Base-by-base conservation (phyloP, 345 rosid species). In the thale cress (Arabidopsis thaliana) region DNA sequence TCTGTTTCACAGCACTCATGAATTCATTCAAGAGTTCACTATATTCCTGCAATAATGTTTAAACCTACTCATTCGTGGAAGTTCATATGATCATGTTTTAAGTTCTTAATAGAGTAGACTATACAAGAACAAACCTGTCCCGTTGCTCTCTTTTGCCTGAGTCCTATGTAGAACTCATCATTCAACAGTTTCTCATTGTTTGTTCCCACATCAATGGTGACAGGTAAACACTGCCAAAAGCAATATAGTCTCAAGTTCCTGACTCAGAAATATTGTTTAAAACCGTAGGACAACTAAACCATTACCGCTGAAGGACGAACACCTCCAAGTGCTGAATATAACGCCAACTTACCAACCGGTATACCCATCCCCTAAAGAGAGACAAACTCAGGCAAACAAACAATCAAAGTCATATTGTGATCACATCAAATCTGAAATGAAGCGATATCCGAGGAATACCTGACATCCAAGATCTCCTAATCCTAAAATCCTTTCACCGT, bases 391-490 rank as follows among this genome's bases (percentile, higher is more conserved):
- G 49, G 40, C 12, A 22, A 59, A 59, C 65, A 38, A 59, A 23
- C 6, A 10, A 59, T 3, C n/a, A 11, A 60, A 60, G 65, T 22
- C 22, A 20, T 25, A 30, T 30, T 13, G 11, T 50, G 20, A 59
- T 60, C 69, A 44, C 28, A 59, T 50, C 13, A 69, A 22, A 55
- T 32, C 34, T 44, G 0, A 25, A 65, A 41, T 7, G 49, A 77
- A 63, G 38, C 2, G 23, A 55, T 3, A 30, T 62, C 6, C 2
- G 28, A 40, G 0, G 11, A 36, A 20, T 83, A 94, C 98, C 97
- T 94, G 97, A 85, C 98, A 90, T 8, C 98, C 98, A 69, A 94
- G 98, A 73, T 94, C 98, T 14, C 97, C 98, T 69, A 94, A 89
- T 16, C 98, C 98, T 82, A 91, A 81, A 34, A 94, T 91, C 24